A percentile compares a stretch with the other conserved stretches of the same genome.
These are phyloP conservation scores for Suillus cothurnatus DNA, from an alignment of 768 basidiomycete genomes.

Conservation along the genomic window DNA sequence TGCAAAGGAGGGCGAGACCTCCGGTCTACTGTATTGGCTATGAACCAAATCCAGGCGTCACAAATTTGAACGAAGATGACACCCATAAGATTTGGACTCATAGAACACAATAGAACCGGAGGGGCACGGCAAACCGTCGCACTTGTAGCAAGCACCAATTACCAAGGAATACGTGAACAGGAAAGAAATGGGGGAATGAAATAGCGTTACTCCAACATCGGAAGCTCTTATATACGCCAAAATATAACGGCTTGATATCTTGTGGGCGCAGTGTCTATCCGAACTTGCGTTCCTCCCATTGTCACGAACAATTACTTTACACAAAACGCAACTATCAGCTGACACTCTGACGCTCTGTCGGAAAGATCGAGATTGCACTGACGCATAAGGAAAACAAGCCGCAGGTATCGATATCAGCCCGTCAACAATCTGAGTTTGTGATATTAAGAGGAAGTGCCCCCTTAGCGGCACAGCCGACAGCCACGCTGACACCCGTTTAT, in stretches of 20 bases:
- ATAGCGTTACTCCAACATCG: background rate
- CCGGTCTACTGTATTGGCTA: slow-evolving; percentile 56
- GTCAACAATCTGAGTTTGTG: slow-evolving; percentile 23
- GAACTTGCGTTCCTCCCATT: slow-evolving; percentile 15
- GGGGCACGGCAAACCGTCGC: slow-evolving; percentile 32
- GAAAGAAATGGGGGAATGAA: background rate
- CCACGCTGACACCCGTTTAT: slow-evolving; percentile 20
- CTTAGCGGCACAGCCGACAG: slow-evolving; percentile 28
- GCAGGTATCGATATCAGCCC: slow-evolving; percentile 16
- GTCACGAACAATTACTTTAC: slow-evolving; percentile 25
- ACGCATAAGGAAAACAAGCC: slow-evolving; percentile 26
- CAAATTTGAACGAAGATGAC: slow-evolving; percentile 38
- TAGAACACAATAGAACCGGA: slow-evolving; percentile 34
- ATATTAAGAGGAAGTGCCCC: slow-evolving; percentile 22
- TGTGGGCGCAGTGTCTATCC: slow-evolving; percentile 10
- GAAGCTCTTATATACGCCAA: slow-evolving; percentile 7
- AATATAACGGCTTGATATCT: slow-evolving; percentile 3
- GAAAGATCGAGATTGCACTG: slow-evolving; percentile 27
- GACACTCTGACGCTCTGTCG: slow-evolving; percentile 23
- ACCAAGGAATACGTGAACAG: slow-evolving; percentile 15
- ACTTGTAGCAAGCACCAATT: slow-evolving; percentile 15
- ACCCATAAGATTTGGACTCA: slow-evolving; percentile 39
- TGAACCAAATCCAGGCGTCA: slow-evolving; percentile 49
- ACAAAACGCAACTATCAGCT: slow-evolving; percentile 18
- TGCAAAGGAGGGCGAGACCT: slow-evolving; percentile 36